These are phyloP conservation scores for Pichia sp. DNA, from an alignment of 1,139 yeast species.

Conservation along the genomic window DNA sequence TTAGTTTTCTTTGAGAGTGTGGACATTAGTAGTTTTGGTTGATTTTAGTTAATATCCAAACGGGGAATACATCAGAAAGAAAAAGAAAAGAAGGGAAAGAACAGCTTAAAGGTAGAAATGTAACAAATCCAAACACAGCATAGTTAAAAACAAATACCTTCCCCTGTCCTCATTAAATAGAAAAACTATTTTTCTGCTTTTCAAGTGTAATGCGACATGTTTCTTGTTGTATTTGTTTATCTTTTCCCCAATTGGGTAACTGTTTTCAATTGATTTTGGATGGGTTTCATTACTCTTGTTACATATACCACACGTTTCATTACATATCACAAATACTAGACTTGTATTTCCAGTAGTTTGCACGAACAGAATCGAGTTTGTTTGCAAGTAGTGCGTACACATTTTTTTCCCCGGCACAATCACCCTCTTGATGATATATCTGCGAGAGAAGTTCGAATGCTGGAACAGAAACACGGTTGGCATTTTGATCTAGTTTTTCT, in stretches of 20 bases:
- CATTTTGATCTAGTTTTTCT: neutral
- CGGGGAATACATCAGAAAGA: neutral
- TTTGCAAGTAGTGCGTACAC: slow-evolving; percentile 45
- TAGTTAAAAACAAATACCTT: neutral
- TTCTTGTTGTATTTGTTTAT: neutral
- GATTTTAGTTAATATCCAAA: neutral
- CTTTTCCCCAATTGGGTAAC: slow-evolving; percentile 1
- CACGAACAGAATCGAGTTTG: slow-evolving; percentile 61
- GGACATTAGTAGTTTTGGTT: slow-evolving; percentile 14
- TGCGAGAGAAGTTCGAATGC: slow-evolving; percentile 64
- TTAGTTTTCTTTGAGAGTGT: slow-evolving; percentile 27
- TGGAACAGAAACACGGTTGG: slow-evolving; percentile 42
- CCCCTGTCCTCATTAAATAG: neutral
- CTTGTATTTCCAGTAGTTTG: slow-evolving; percentile 49
- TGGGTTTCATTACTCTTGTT: neutral
- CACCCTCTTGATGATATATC: slow-evolving; percentile 34
- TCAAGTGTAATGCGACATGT: neutral
- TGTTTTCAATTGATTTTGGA: neutral
- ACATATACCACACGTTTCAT: neutral
- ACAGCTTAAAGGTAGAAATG: neutral
- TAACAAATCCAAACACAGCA: neutral
- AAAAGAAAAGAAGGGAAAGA: neutral
- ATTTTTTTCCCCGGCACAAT: slow-evolving; percentile 32
- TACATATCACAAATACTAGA: neutral
- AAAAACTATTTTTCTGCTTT: neutral